phyloP scores from a whole-genome alignment of 2,329 filamentous ascomycete genomes.

The Paraconiothyrium brasiliense region DNA sequence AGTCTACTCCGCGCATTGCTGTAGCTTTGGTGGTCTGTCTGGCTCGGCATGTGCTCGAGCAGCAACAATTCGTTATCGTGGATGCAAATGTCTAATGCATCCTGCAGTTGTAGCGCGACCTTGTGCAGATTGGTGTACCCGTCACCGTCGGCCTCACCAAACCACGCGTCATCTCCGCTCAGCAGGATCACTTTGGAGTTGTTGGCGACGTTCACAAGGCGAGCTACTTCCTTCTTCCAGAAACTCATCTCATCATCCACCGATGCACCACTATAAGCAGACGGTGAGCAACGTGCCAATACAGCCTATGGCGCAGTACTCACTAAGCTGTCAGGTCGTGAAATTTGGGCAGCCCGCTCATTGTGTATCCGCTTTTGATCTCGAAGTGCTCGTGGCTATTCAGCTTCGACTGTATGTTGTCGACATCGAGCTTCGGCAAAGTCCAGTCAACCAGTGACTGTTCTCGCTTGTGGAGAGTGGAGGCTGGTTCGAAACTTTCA shows the following conservation, averaged over 20 bases:
- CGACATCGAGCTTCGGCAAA: not conserved
- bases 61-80: conserved; percentile 7
- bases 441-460: conserved; percentile 8
- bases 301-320: not conserved
- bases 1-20: conserved; percentile 3
- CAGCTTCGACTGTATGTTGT: not conserved
- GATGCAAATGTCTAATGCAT: conserved; percentile 8
- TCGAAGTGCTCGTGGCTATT: conserved; percentile 9
- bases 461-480: conserved; percentile 1
- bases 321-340: conserved; percentile 10
- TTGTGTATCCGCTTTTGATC: conserved; percentile 10
- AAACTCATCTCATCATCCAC: not conserved
- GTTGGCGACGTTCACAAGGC: not conserved
- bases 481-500: not conserved
- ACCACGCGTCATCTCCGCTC: conserved; percentile 4
- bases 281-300: not conserved
- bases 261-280: not conserved
- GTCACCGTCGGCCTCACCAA: conserved; percentile 1
- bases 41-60: conserved; percentile 12
- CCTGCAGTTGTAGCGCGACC: conserved; percentile 3
- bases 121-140: conserved; percentile 13
- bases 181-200: not conserved
- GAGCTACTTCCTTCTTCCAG: conserved; percentile 11
- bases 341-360: conserved; percentile 10
- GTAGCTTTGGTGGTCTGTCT: conserved; percentile 8